Conservation (phyloP, 305 asterid species). For the Fraxinus albicans region DNA sequence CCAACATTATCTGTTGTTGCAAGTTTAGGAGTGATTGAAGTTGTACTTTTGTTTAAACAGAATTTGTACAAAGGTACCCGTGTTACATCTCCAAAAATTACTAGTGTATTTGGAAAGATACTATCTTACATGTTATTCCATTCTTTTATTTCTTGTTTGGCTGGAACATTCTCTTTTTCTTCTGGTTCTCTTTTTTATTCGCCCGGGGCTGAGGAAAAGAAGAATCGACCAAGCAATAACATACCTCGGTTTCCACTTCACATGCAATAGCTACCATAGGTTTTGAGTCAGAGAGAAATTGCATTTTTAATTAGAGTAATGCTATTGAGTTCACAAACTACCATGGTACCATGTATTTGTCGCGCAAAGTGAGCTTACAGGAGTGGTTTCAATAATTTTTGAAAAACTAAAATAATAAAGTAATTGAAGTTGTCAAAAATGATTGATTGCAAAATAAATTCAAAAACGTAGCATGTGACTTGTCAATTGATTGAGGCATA, state of each 20-base stretch:
- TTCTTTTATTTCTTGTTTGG: neutral
- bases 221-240: neutral
- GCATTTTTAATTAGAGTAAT: neutral
- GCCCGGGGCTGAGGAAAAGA: neutral
- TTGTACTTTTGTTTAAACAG: neutral
- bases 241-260: neutral
- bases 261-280: neutral
- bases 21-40: neutral
- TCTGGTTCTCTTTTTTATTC: neutral
- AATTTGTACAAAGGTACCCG: neutral
- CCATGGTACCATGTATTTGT: too few species aligned
- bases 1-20: neutral
- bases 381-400: too few species aligned
- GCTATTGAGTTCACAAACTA: too few species aligned
- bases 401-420: too few species aligned
- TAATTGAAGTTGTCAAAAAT: too few species aligned
- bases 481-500: neutral
- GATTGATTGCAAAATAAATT: neutral
- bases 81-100: slow-evolving; percentile 11
- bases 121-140: neutral
- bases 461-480: neutral
- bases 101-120: slow-evolving; percentile 14
- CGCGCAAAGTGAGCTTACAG: too few species aligned
- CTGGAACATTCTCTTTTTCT: neutral
- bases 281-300: neutral